A percentile compares a stretch with the other conserved stretches of the same genome.
Conservation (phyloP, 2,329 filamentous ascomycete species). For the Mariannaea sp. region DNA sequence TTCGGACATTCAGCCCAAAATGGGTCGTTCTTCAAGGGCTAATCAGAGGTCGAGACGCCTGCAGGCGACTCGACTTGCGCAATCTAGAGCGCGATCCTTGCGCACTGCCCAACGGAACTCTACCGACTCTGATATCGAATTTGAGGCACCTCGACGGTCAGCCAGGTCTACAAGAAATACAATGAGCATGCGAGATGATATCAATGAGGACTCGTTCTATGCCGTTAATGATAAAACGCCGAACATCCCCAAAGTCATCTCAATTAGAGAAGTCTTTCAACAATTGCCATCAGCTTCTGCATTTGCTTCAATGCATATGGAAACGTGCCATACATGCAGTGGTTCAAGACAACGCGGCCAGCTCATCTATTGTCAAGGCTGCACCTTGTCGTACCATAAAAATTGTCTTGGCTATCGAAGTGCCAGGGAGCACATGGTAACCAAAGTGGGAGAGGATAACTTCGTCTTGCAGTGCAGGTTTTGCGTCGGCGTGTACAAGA, state of each 20-base stretch:
- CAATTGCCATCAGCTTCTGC: conserved; percentile 62
- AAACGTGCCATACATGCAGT: conserved; percentile 73
- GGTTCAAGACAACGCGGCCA: conserved; percentile 58
- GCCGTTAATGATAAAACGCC: conserved; percentile 52
- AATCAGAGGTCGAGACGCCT: conserved; percentile 31
- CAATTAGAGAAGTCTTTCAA: conserved; percentile 76
- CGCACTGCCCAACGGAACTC: conserved; percentile 28
- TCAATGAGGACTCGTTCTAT: conserved; percentile 64
- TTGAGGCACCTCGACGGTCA: conserved; percentile 57
- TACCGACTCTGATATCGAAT: conserved; percentile 55
- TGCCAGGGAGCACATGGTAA: conserved; percentile 82
- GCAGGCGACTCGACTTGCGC: conserved; percentile 17
- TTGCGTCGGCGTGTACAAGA: conserved; percentile 71
- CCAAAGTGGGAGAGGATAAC: conserved; percentile 75
- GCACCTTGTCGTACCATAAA: conserved; percentile 82
- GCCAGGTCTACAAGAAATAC: conserved; percentile 51
- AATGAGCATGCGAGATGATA: conserved; percentile 55
- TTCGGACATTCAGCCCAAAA: conserved; percentile 44
- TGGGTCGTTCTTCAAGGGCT: conserved; percentile 28
- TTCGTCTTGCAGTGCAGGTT: conserved; percentile 91
- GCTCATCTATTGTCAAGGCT: conserved; percentile 89
- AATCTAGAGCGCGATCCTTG: conserved; percentile 14
- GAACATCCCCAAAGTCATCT: conserved; percentile 59
- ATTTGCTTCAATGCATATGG: conserved; percentile 73
- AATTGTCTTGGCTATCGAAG: conserved; percentile 76